These are phyloP conservation scores for Globisporangium abappressorium DNA, from an alignment of 352 stramenopile genomes.

Conservation along the genomic window DNA sequence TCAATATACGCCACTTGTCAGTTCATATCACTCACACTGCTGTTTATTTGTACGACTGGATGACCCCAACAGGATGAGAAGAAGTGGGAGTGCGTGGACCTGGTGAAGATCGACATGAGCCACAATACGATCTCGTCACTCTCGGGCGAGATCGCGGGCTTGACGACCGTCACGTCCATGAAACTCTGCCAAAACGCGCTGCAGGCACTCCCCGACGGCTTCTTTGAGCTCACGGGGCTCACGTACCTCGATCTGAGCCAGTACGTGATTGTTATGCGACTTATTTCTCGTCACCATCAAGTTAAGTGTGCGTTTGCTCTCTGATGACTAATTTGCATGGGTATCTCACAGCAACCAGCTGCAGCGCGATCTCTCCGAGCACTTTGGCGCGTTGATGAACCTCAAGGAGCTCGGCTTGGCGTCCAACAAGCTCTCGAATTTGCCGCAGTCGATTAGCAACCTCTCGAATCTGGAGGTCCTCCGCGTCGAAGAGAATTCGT, in stretches of 20 bases:
- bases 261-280: constrained; percentile 27
- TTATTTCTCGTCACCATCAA: neutral
- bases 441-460: constrained; percentile 49
- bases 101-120: constrained; percentile 79
- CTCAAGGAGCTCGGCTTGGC: constrained; percentile 67
- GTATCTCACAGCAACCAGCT: constrained; percentile 53
- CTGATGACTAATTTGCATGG: neutral
- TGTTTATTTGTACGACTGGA: neutral
- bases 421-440: constrained; percentile 51
- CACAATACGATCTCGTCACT: constrained; percentile 68
- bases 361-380: constrained; percentile 45
- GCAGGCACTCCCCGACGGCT: constrained; percentile 44
- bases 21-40: neutral
- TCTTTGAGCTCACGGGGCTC: constrained; percentile 62
- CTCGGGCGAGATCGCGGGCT: constrained; percentile 44
- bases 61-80: constrained; percentile 56
- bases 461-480: constrained; percentile 58
- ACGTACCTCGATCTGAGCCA: constrained; percentile 73
- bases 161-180: constrained; percentile 54
- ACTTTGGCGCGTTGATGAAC: constrained; percentile 40
- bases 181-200: constrained; percentile 78
- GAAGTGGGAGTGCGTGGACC: constrained; percentile 81
- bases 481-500: constrained; percentile 59
- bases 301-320: neutral
- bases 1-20: neutral